A percentile compares a stretch with the other conserved stretches of the same genome.
Evolutionary conservation across 306 rosid species (phyloP).

Genomic region (Prunus dulcis): DNA sequence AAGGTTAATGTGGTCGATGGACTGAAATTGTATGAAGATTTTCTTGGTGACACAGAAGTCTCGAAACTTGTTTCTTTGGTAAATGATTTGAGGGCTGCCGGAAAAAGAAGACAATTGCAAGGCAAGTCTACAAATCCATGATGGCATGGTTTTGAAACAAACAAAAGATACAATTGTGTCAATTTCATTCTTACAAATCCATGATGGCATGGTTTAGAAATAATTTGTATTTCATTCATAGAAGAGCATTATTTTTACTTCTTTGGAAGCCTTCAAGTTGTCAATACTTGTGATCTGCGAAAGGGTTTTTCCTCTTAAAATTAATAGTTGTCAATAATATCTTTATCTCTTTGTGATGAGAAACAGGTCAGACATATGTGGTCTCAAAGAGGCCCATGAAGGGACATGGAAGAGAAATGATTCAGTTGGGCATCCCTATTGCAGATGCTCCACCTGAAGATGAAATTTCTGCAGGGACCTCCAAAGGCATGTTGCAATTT

Average conservation of each 20-base stretch:
- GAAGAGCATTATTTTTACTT: neutral
- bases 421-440: constrained; percentile 73
- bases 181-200: neutral
- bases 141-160: too few species aligned
- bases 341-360: constrained; percentile 1
- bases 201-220: too few species aligned
- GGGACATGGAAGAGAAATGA: constrained; percentile 84
- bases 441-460: constrained; percentile 60
- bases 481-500: constrained; percentile 53
- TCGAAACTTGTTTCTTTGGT: constrained; percentile 61
- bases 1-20: constrained; percentile 88
- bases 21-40: constrained; percentile 62
- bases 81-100: constrained; percentile 66
- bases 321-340: neutral
- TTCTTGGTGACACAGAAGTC: constrained; percentile 52
- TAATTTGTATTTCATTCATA: neutral
- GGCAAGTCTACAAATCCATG: constrained; percentile 40
- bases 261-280: neutral
- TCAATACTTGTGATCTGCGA: neutral
- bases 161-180: neutral
- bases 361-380: constrained; percentile 64
- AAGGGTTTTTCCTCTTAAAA: neutral
- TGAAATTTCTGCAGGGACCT: constrained; percentile 49
- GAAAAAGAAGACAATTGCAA: constrained; percentile 71
- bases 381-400: constrained; percentile 66